These are phyloP conservation scores for Pisolithus microcarpus DNA, from an alignment of 768 basidiomycete species.

Conservation along the genomic window DNA sequence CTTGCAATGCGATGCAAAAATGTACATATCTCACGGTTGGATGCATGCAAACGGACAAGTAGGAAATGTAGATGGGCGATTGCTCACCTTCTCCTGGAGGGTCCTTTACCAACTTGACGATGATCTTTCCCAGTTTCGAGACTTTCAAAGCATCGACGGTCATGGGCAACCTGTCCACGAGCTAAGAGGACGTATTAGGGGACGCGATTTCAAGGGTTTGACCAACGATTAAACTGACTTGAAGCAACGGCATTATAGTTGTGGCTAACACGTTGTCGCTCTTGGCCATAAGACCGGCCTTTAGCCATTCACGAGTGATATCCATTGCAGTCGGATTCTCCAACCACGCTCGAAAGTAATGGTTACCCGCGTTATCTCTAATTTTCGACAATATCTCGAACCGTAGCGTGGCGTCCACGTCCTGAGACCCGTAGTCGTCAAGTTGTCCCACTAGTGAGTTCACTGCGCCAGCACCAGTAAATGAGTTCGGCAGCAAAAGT, in stretches of 20 bases:
- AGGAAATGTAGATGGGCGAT: slow-evolving; percentile 7
- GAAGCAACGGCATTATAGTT: slow-evolving; percentile 80
- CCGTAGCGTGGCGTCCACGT: slow-evolving; percentile 59
- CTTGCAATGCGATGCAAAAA: slow-evolving; percentile 17
- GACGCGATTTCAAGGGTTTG: slow-evolving; percentile 1
- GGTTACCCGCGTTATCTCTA: slow-evolving; percentile 76
- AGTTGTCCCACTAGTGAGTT: slow-evolving; percentile 52
- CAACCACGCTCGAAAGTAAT: slow-evolving; percentile 82
- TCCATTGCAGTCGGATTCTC: slow-evolving; percentile 73
- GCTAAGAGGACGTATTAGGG: slow-evolving; percentile 32
- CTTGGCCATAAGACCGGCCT: slow-evolving; percentile 54
- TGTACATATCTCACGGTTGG: slow-evolving; percentile 25
- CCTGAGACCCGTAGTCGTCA: slow-evolving; percentile 50
- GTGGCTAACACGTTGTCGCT: slow-evolving; percentile 51
- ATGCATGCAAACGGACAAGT: slow-evolving; percentile 10
- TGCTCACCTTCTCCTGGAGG: slow-evolving; percentile 75
- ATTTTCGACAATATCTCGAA: slow-evolving; percentile 75
- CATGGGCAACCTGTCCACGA: slow-evolving; percentile 78
- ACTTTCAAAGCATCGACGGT: slow-evolving; percentile 58
- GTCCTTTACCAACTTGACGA: slow-evolving; percentile 71
- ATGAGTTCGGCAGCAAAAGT: slow-evolving; percentile 48
- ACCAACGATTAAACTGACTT: slow-evolving; percentile 49
- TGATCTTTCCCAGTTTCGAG: slow-evolving; percentile 74
- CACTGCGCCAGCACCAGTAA: slow-evolving; percentile 67
- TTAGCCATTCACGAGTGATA: slow-evolving; percentile 76